Percentiles rank a stretch among this genome's conserved stretches.
Evolutionary conservation across 148 eudicot genomes (phyloP).

Genomic region (Silene uniflora): DNA sequence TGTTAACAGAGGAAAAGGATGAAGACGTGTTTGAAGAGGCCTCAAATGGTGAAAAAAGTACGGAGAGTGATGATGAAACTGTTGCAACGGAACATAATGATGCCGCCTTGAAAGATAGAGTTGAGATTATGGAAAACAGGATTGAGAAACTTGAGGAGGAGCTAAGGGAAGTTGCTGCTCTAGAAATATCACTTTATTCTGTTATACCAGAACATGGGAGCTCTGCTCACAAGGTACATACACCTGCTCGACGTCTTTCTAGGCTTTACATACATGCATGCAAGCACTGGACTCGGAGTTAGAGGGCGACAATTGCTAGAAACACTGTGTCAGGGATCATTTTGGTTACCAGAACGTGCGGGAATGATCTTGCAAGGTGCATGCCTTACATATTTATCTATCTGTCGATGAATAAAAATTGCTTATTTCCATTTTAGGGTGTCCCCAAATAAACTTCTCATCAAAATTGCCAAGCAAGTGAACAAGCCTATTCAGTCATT

Average conservation of each 20-base stretch:
- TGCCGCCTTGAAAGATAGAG: conserved; percentile 34
- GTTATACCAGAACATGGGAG: conserved; percentile 85
- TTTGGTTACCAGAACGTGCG: conserved; percentile 69
- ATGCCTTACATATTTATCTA: not conserved
- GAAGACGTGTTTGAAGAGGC: conserved; percentile 46
- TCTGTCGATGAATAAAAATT: not conserved
- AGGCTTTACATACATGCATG: conserved; percentile 75
- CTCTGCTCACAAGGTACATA: conserved; percentile 84
- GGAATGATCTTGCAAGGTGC: conserved; percentile 91
- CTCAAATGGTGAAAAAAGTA: conserved; percentile 38
- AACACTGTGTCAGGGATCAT: conserved; percentile 80
- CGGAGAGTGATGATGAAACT: conserved; percentile 42
- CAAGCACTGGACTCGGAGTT: conserved; percentile 63
- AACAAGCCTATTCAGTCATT: conserved; percentile 37
- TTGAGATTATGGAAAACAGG: conserved; percentile 57
- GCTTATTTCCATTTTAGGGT: no score
- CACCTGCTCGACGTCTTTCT: conserved; percentile 89
- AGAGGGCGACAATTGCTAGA: conserved; percentile 63
- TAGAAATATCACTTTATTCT: conserved; percentile 78
- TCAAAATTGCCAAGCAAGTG: conserved; percentile 27
- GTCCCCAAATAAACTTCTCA: no score
- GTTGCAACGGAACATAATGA: not conserved
- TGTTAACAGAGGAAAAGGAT: conserved; percentile 31
- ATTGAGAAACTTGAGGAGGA: conserved; percentile 75
- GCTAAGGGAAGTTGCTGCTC: conserved; percentile 86